Percentiles rank a stretch among this genome's conserved stretches.
phyloP scores from a whole-genome alignment of 768 basidiomycete species.

The Pleurotus eryngii region DNA sequence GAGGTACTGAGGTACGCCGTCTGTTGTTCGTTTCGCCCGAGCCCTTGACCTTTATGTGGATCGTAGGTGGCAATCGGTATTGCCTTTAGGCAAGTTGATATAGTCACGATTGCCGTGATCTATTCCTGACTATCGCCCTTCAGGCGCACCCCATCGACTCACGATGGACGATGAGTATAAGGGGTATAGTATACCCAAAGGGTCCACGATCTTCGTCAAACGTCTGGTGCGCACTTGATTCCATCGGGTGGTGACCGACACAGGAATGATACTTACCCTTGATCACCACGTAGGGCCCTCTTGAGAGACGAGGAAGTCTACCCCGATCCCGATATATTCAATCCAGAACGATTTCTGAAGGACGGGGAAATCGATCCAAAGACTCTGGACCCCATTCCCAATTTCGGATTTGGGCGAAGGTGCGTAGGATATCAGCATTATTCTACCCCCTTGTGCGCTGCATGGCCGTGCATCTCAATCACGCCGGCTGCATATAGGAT shows the following conservation, averaged over 20 bases:
- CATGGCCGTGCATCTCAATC: no score
- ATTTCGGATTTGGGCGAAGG: background rate
- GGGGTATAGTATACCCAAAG: background rate
- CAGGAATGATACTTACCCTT: background rate
- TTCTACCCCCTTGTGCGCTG: no score
- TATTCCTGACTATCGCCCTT: background rate
- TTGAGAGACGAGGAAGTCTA: background rate
- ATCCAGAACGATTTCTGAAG: conserved; percentile 1
- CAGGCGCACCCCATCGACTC: background rate
- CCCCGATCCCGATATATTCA: background rate
- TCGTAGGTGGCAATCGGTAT: background rate
- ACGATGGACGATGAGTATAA: background rate
- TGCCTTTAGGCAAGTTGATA: background rate
- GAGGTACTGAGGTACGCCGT: background rate
- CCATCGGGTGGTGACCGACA: background rate
- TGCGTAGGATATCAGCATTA: no score
- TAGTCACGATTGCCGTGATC: background rate
- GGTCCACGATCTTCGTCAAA: background rate
- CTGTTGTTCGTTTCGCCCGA: background rate
- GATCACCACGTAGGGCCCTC: background rate
- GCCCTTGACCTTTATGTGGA: background rate
- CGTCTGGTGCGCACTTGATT: background rate
- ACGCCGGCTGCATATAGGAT: no score
- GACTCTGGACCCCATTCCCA: background rate
- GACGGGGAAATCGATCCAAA: background rate